Evolutionary conservation across 768 basidiomycete species (phyloP).

Genomic region (Paxillus rubicundulus): DNA sequence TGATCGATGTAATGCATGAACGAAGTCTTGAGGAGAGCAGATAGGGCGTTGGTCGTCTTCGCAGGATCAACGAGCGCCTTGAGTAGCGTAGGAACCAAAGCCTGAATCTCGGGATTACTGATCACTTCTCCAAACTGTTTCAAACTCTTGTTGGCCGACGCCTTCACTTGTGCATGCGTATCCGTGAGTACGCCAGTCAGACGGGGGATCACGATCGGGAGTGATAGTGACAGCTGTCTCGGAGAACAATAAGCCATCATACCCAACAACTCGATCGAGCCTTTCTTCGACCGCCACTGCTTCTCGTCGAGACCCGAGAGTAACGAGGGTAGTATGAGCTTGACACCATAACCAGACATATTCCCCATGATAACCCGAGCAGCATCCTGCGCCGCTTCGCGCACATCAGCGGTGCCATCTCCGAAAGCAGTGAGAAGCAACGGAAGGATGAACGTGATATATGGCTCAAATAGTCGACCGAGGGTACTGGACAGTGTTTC

Average conservation of each 20-base stretch:
- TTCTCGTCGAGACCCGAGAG: constrained; percentile 93
- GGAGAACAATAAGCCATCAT: constrained; percentile 99
- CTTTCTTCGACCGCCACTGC: constrained; percentile 97
- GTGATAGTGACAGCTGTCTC: constrained; percentile 86
- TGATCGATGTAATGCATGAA: constrained; percentile 99
- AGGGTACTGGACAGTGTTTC: constrained; percentile 87
- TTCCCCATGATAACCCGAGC: constrained; percentile 93
- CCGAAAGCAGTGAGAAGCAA: constrained; percentile 83
- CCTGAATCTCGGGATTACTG: constrained; percentile 94
- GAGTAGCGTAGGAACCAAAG: constrained; percentile 82
- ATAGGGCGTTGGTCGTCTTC: constrained; percentile 82
- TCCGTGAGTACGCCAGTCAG: constrained; percentile 93
- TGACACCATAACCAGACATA: constrained; percentile 92
- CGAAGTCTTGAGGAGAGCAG: constrained; percentile 87
- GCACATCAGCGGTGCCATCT: constrained; percentile 80
- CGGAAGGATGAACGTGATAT: constrained; percentile 81
- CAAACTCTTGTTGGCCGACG: constrained; percentile 90
- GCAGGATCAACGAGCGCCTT: constrained; percentile 95
- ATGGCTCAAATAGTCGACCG: constrained; percentile 91
- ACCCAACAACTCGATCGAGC: constrained; percentile 93
- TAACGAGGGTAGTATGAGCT: constrained; percentile 87
- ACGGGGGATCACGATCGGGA: constrained; percentile 96
- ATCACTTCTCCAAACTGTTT: constrained; percentile 99
- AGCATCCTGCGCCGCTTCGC: constrained; percentile 91
- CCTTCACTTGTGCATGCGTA: constrained; percentile 93